A percentile compares a stretch with the other conserved stretches of the same genome.
Conservation (phyloP, 2,329 filamentous ascomycete genomes). For the Colletotrichum sp. region DNA sequence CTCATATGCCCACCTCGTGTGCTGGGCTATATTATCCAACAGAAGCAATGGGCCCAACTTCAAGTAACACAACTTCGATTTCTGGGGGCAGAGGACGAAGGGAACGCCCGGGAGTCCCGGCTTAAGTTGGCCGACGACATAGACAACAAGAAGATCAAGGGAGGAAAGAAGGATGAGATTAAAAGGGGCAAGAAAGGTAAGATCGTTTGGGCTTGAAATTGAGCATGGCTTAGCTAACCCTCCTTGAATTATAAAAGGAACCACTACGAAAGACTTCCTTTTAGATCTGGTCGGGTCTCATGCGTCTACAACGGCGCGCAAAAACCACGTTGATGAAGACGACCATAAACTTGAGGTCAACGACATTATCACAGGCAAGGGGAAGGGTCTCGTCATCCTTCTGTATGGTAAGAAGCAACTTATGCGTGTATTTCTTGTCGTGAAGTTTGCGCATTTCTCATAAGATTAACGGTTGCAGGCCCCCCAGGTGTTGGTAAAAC, state of each 20-base stretch:
- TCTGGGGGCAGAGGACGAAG: background rate
- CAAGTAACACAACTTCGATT: background rate
- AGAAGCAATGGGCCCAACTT: conserved; percentile 23
- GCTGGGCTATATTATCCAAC: conserved; percentile 16
- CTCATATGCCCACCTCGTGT: conserved; percentile 16
- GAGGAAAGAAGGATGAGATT: background rate
- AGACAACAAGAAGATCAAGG: background rate
- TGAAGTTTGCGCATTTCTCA: background rate
- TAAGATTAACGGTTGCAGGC: background rate
- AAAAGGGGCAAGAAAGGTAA: background rate
- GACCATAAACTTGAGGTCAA: background rate
- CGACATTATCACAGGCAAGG: conserved; percentile 17
- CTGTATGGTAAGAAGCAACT: conserved; percentile 14
- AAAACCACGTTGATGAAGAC: background rate
- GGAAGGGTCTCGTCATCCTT: conserved; percentile 19
- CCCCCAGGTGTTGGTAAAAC: conserved; percentile 22
- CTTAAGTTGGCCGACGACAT: conserved; percentile 2
- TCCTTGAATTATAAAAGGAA: background rate
- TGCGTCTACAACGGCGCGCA: background rate
- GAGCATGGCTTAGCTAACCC: background rate
- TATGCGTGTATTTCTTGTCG: background rate
- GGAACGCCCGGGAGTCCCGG: background rate
- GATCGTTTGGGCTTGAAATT: background rate
- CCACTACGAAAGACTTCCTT: background rate
- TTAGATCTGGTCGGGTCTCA: background rate